These are phyloP conservation scores for Aspergillus asperescens DNA, from an alignment of 495 filamentous ascomycete genomes.

Conservation along the genomic window DNA sequence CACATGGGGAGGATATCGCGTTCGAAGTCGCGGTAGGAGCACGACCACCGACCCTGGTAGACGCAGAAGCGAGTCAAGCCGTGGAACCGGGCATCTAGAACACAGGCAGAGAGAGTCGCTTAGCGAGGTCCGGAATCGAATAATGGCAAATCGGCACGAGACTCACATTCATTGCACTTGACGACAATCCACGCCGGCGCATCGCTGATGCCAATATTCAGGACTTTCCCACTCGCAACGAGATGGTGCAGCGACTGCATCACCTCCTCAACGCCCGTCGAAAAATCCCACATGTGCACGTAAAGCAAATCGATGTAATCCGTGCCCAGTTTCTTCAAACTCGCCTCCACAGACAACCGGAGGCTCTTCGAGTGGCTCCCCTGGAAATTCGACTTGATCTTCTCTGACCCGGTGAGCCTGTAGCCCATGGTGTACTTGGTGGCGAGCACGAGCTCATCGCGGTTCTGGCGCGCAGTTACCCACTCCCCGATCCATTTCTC, in stretches of 20 bases:
- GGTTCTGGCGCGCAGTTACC: constrained; percentile 48
- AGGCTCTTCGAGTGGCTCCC: constrained; percentile 53
- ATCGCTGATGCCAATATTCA: constrained; percentile 59
- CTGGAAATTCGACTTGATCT: constrained; percentile 34
- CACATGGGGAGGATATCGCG: constrained; percentile 56
- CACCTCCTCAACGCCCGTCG: constrained; percentile 54
- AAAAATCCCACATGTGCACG: constrained; percentile 55
- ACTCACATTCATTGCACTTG: constrained; percentile 21
- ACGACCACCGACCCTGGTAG: constrained; percentile 62
- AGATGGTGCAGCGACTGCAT: constrained; percentile 55
- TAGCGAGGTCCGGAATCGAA: not conserved
- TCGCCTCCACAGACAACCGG: constrained; percentile 47
- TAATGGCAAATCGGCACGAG: not conserved
- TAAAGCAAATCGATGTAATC: constrained; percentile 62
- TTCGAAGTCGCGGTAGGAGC: constrained; percentile 49
- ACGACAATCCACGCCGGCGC: constrained; percentile 59
- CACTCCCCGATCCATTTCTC: constrained; percentile 57
- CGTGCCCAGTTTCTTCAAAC: constrained; percentile 57
- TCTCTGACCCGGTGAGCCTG: not conserved
- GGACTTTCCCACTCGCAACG: constrained; percentile 52
- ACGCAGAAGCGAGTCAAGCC: constrained; percentile 58
- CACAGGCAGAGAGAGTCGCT: no score
- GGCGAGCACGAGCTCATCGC: constrained; percentile 55
- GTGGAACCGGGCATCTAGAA: constrained; percentile 52
- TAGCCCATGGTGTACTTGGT: constrained; percentile 11